These are phyloP conservation scores for Gracilariopsis chorda DNA, from an alignment of 23 red algal species.

Conservation along the genomic window DNA sequence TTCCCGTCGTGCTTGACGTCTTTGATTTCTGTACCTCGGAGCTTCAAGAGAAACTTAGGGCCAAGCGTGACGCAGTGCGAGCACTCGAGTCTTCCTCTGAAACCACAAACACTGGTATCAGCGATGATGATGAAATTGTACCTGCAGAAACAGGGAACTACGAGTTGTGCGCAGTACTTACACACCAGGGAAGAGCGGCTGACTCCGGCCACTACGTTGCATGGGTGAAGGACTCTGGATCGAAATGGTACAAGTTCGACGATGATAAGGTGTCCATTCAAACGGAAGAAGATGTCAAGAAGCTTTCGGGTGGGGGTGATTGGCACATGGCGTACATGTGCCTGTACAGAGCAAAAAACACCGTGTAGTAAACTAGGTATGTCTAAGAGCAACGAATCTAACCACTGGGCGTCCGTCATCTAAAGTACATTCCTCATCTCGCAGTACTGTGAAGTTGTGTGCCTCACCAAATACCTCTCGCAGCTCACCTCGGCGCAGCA, in stretches of 20 bases:
- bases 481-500: constrained; percentile 44
- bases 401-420: constrained; percentile 49
- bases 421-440: background rate
- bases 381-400: constrained; percentile 28
- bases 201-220: constrained; percentile 96
- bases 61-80: constrained; percentile 24
- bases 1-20: constrained; percentile 80
- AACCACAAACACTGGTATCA: background rate
- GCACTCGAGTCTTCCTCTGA: background rate
- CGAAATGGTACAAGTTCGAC: constrained; percentile 91
- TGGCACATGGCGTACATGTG: constrained; percentile 98
- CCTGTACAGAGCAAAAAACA: constrained; percentile 72
- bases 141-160: constrained; percentile 67
- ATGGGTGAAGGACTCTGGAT: constrained; percentile 62
- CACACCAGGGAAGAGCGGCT: constrained; percentile 92
- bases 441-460: constrained; percentile 15
- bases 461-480: constrained; percentile 2
- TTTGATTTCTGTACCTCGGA: constrained; percentile 83
- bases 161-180: constrained; percentile 91
- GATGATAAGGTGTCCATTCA: constrained; percentile 77
- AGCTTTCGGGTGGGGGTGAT: constrained; percentile 89
- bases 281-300: constrained; percentile 83
- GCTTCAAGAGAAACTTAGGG: constrained; percentile 61
- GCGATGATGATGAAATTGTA: background rate
- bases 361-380: constrained; percentile 1